Evolutionary conservation across 208 protist genomes (phyloP).

Genomic region (Leishmania lainsoni): DNA sequence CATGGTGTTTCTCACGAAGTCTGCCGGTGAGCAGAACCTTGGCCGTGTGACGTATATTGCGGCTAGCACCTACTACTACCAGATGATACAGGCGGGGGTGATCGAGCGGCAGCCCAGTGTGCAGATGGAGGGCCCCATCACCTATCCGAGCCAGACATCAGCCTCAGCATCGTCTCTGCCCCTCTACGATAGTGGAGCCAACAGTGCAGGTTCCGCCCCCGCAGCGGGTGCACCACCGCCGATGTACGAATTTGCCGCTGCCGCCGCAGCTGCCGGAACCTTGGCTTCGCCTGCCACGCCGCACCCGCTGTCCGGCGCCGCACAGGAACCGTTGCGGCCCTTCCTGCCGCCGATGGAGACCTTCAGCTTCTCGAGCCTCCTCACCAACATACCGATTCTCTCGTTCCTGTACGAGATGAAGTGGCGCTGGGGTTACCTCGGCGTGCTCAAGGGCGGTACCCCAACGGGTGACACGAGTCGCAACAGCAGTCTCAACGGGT

Average conservation of each 20-base stretch:
- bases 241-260: slow-evolving; percentile 5
- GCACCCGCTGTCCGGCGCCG: background rate
- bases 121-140: slow-evolving; percentile 21
- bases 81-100: slow-evolving; percentile 72
- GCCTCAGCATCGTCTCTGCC: background rate
- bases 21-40: slow-evolving; percentile 85
- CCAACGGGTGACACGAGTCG: slow-evolving; percentile 23
- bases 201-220: background rate
- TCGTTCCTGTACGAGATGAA: slow-evolving; percentile 90
- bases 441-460: slow-evolving; percentile 47
- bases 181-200: background rate
- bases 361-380: slow-evolving; percentile 85
- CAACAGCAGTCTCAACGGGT: slow-evolving; percentile 22
- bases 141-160: slow-evolving; percentile 5
- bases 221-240: background rate
- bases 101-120: slow-evolving; percentile 38
- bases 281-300: background rate
- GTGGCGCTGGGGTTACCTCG: slow-evolving; percentile 73
- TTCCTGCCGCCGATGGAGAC: slow-evolving; percentile 80
- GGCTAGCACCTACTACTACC: slow-evolving; percentile 81
- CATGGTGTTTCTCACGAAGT: slow-evolving; percentile 88
- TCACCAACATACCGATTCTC: slow-evolving; percentile 86
- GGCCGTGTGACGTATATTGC: slow-evolving; percentile 78
- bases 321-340: slow-evolving; percentile 6
- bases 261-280: too few relatives aligned